phyloP scores from a whole-genome alignment of 140 eudicot species.

The Artemisia princeps region DNA sequence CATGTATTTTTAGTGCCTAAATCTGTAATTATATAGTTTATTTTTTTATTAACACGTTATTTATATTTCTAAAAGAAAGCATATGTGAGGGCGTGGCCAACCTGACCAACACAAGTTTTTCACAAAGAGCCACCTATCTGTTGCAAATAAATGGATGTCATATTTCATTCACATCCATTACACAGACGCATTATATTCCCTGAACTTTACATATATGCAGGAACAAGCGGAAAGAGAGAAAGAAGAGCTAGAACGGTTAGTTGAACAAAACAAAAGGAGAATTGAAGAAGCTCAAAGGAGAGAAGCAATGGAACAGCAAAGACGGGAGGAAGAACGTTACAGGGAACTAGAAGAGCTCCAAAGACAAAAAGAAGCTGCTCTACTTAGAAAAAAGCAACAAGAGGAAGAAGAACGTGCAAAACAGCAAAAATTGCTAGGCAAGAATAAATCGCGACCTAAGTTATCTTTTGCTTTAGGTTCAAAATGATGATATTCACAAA shows the following conservation, averaged over 20 bases:
- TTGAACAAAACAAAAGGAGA: conserved; percentile 73
- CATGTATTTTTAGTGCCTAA: too few relatives aligned
- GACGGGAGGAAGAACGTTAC: conserved; percentile 79
- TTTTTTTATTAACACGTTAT: too few relatives aligned
- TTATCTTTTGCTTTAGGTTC: conserved; percentile 73
- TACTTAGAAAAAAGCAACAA: conserved; percentile 69
- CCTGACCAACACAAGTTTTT: too few relatives aligned
- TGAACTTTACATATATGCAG: conserved; percentile 24
- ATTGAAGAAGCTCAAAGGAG: conserved; percentile 81
- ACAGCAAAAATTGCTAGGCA: conserved; percentile 75
- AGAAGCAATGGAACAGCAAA: conserved; percentile 77
- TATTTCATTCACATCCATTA: neutral
- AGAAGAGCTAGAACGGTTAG: conserved; percentile 67
- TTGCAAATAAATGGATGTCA: too few relatives aligned
- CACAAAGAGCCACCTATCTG: too few relatives aligned
- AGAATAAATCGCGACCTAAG: conserved; percentile 92
- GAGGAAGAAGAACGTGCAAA: conserved; percentile 88
- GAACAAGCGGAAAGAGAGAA: conserved; percentile 64
- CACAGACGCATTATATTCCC: neutral
- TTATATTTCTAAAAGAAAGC: too few relatives aligned
- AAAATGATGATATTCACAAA: conserved; percentile 31
- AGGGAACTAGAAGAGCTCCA: conserved; percentile 79
- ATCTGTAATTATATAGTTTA: too few relatives aligned
- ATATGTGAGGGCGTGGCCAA: too few relatives aligned
- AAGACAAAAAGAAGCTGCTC: conserved; percentile 74